A percentile compares a stretch with the other conserved stretches of the same genome.
phyloP scores from a whole-genome alignment of 208 protist genomes.

The Trypanosoma grayi region DNA sequence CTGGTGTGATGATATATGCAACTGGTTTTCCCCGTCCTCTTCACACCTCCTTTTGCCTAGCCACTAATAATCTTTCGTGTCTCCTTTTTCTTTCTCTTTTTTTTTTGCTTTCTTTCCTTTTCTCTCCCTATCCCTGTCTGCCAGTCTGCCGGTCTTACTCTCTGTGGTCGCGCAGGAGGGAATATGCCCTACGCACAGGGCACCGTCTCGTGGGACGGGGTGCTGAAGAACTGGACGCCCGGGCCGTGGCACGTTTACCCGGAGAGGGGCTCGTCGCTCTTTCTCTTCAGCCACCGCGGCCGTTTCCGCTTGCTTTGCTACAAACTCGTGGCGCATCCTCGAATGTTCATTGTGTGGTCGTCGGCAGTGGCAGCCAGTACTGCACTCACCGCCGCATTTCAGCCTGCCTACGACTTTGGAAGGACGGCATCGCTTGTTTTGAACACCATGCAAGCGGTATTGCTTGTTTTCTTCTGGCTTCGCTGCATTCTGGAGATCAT shows the following conservation, averaged over 20 bases:
- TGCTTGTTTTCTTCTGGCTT: slow-evolving; percentile 48
- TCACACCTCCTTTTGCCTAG: neutral
- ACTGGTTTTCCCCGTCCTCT: neutral
- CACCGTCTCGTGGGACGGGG: slow-evolving; percentile 14
- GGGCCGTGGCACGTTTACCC: slow-evolving; percentile 2
- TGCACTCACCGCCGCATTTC: slow-evolving; percentile 30
- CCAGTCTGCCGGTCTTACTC: too few species aligned
- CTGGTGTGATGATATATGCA: too few species aligned
- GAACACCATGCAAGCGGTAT: slow-evolving; percentile 28
- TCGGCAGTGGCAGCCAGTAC: slow-evolving; percentile 29
- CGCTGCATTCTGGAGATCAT: slow-evolving; percentile 49
- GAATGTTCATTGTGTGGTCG: slow-evolving; percentile 23
- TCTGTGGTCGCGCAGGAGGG: too few species aligned
- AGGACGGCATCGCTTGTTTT: slow-evolving; percentile 20
- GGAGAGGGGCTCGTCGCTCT: slow-evolving; percentile 5
- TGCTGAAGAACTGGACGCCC: neutral
- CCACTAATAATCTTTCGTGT: neutral
- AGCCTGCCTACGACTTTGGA: slow-evolving; percentile 38
- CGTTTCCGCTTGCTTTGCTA: slow-evolving; percentile 9
- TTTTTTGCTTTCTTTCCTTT: slow-evolving; percentile 21
- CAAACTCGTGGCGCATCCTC: slow-evolving; percentile 7
- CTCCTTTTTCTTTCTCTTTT: slow-evolving; percentile 4
- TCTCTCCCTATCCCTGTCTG: neutral
- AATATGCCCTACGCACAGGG: too few species aligned
- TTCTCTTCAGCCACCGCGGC: slow-evolving; percentile 7